Evolutionary conservation across 306 rosid genomes (phyloP).

Genomic region (Castanea crenata): DNA sequence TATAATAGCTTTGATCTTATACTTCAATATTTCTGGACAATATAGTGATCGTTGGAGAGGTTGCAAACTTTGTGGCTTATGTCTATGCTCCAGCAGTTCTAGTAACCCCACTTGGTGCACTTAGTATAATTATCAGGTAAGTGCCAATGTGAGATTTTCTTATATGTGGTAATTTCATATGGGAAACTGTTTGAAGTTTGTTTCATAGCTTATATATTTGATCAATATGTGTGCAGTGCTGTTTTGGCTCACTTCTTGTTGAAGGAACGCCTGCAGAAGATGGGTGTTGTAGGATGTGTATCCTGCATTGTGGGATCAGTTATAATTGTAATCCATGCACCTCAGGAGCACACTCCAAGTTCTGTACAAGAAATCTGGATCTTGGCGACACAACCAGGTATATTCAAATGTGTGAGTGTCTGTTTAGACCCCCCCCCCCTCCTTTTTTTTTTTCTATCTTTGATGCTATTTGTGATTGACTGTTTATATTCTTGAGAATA

Average conservation of each 20-base stretch:
- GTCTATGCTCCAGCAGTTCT: constrained; percentile 92
- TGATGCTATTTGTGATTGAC: neutral
- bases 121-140: constrained; percentile 92
- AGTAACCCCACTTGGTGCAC: constrained; percentile 95
- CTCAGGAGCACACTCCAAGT: constrained; percentile 70
- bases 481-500: neutral
- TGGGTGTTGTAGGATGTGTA: constrained; percentile 87
- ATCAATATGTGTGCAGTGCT: constrained; percentile 52
- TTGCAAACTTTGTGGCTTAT: constrained; percentile 91
- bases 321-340: constrained; percentile 92
- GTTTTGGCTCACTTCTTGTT: constrained; percentile 89
- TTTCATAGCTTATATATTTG: constrained; percentile 18
- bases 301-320: constrained; percentile 89
- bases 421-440: neutral
- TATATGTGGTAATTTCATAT: neutral
- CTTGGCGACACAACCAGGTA: constrained; percentile 85
- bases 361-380: constrained; percentile 85
- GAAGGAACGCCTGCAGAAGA: constrained; percentile 68
- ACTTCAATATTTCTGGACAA: constrained; percentile 15
- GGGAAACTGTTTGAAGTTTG: constrained; percentile 3
- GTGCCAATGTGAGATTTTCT: constrained; percentile 8
- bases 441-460: neutral
- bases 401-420: constrained; percentile 5
- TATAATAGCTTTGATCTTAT: constrained; percentile 14
- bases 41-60: constrained; percentile 88